A percentile compares a stretch with the other conserved stretches of the same genome.
Conservation (phyloP, 306 rosid genomes). For the Inga laurina region DNA sequence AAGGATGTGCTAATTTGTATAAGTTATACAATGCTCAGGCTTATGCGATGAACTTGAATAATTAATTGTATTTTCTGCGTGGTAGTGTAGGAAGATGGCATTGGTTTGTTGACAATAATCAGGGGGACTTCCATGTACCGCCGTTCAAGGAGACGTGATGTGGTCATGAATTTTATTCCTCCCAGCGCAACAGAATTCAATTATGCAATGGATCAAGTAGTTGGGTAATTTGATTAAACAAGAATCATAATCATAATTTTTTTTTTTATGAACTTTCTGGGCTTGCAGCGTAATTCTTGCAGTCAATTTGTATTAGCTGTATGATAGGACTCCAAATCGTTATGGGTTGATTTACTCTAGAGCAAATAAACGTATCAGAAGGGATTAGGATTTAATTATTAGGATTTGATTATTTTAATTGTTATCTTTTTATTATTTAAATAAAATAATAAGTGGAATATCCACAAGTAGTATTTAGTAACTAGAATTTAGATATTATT, state of each 20-base stretch:
- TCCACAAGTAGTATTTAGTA: no score
- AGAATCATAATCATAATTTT: not conserved
- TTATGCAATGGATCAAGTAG: slow-evolving; percentile 50
- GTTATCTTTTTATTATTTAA: no score
- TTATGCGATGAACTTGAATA: not conserved
- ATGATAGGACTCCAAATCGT: no score
- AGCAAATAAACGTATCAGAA: no score
- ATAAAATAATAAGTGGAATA: no score
- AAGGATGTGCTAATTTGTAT: slow-evolving; percentile 7
- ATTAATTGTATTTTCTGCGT: slow-evolving; percentile 28
- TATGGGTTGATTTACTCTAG: no score
- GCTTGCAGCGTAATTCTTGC: slow-evolving; percentile 5
- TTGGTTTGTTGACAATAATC: slow-evolving; percentile 79
- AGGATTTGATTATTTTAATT: no score
- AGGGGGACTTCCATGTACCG: slow-evolving; percentile 80
- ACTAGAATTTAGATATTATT: no score
- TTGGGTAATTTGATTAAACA: slow-evolving; percentile 55
- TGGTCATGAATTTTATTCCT: slow-evolving; percentile 66
- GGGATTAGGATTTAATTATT: no score
- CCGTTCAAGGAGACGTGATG: slow-evolving; percentile 57
- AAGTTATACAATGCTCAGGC: not conserved
- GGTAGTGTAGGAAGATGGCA: slow-evolving; percentile 80
- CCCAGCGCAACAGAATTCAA: slow-evolving; percentile 69
- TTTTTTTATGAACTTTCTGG: not conserved
- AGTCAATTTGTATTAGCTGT: slow-evolving; percentile 14